Base-by-base conservation (phyloP, 2,329 filamentous ascomycete genomes). In the Fusarium pseudocircinatum region DNA sequence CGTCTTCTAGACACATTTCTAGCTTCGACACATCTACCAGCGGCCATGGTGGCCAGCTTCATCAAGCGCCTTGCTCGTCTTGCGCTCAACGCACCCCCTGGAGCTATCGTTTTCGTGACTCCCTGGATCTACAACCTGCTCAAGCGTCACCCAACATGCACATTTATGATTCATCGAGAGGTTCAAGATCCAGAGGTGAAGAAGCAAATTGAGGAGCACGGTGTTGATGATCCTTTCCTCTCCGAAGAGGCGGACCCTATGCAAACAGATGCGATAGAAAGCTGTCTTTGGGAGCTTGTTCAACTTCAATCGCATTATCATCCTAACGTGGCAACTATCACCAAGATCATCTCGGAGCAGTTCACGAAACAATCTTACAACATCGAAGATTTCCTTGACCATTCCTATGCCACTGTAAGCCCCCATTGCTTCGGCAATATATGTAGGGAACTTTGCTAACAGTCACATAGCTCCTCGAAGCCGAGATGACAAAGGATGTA, bases 91-190 rank as follows among this genome's bases (percentile, higher is more conserved):
- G 95, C 94, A 0, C 96, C 97, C 6, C 96, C 97, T 4, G 91
- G 94, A 39, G 95, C 94, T 36, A 93, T 98, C 60, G 95, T 98
- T 22, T 92, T 91, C 60, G 91, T 97, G 50, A 87, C 98, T 15
- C 97, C 96, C 2, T 98, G 94, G 91, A 91, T 96, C 58, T 99
- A 99, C 86, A 99, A 99, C 83, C 88, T 97, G 75, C 88, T 99
- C 81, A 96, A 94, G 82, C 89, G 89, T 74, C 96, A 99, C 80
- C 96, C 96, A 2, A 91, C 92, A 3, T 97, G 94, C 79, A 97
- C 96, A 1, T 98, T 97, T 78, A 97, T 99, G 95, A 90, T 99
- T 75, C 97, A 99, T 81, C 91, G 96, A 61, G 90, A 90, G 67
- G 85, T 88, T 42, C 87, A 87, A 53, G 90, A 91, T 46, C 80